Evolutionary conservation across 2,329 filamentous ascomycete genomes (phyloP).

Genomic region (Alternaria brassicicola): DNA sequence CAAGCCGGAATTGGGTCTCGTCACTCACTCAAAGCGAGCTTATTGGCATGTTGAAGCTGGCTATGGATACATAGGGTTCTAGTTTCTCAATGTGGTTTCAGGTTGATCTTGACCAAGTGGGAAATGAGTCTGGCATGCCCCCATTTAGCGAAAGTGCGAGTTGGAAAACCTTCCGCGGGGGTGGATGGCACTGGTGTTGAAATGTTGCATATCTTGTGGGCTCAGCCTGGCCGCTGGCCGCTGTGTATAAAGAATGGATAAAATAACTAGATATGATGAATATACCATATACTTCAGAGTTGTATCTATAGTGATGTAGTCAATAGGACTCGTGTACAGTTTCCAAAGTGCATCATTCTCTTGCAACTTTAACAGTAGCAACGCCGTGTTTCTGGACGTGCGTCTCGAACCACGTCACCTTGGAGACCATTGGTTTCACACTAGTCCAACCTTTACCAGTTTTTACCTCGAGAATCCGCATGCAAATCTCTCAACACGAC

Average conservation of each 20-base stretch:
- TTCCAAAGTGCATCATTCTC: too few relatives aligned
- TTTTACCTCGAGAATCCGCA: neutral
- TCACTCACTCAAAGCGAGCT: neutral
- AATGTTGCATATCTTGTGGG: too few relatives aligned
- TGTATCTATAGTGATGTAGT: too few relatives aligned
- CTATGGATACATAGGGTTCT: neutral
- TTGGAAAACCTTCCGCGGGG: neutral
- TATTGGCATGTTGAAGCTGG: neutral
- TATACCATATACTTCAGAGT: too few relatives aligned
- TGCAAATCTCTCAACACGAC: neutral
- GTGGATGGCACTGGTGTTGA: too few relatives aligned
- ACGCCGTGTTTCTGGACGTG: neutral
- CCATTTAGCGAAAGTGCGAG: neutral
- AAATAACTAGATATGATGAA: too few relatives aligned
- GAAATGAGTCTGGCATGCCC: neutral
- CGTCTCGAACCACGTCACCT: neutral
- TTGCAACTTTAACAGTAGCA: neutral
- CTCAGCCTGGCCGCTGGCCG: too few relatives aligned
- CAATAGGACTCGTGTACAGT: too few relatives aligned
- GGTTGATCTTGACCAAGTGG: too few relatives aligned
- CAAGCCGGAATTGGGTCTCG: neutral
- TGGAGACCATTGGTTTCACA: neutral
- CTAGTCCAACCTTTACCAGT: neutral
- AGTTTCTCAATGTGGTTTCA: neutral
- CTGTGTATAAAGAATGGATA: too few relatives aligned